Conservation (phyloP, 257 asterid species). For the Nicotiana undulata region DNA sequence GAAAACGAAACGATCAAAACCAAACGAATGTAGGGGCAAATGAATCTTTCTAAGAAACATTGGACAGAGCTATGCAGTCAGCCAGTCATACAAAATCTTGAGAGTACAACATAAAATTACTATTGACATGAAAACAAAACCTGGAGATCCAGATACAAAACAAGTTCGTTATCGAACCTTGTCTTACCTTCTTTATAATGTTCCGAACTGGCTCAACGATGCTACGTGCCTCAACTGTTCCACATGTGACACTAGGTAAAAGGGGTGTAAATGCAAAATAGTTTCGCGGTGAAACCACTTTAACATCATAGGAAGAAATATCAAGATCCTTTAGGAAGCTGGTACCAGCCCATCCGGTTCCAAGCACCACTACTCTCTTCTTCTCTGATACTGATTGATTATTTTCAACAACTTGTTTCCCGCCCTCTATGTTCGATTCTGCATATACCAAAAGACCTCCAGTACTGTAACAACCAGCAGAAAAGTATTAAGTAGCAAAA, state of each 20-base stretch:
- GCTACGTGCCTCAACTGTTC: conserved; percentile 14
- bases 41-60: neutral
- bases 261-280: conserved; percentile 14
- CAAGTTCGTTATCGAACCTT: neutral
- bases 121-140: neutral
- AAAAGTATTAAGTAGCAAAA: neutral
- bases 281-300: conserved; percentile 9
- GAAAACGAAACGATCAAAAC: neutral
- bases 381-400: neutral
- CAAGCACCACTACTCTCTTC: conserved; percentile 14
- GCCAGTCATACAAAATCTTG: neutral
- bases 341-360: conserved; percentile 18
- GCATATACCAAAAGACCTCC: conserved; percentile 9
- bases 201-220: conserved; percentile 11
- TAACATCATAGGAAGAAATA: conserved; percentile 12
- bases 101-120: neutral
- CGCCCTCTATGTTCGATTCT: neutral
- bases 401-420: neutral
- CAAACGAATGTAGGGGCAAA: neutral
- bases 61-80: neutral
- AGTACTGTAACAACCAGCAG: neutral
- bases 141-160: neutral
- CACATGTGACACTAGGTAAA: conserved; percentile 15
- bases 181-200: conserved; percentile 8
- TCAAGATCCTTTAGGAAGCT: conserved; percentile 10